Evolutionary conservation across 169 alveolate species (phyloP).

Genomic region (Plasmodium inui): DNA sequence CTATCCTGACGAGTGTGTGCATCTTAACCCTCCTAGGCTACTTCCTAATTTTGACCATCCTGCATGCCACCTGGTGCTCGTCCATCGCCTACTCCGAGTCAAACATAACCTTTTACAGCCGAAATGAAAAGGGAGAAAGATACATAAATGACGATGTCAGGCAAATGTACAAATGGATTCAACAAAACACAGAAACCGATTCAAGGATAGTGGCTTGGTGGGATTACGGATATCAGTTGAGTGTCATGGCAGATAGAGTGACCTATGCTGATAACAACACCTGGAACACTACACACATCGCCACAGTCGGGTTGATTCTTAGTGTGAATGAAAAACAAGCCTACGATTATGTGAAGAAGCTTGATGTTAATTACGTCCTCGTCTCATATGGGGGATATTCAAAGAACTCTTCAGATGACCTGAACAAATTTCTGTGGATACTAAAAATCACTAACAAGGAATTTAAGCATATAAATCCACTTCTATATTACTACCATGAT

Average conservation of each 20-base stretch:
- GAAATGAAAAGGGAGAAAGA: conserved; percentile 89
- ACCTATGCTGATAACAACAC: conserved; percentile 99
- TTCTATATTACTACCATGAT: conserved; percentile 29
- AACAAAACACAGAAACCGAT: conserved; percentile 94
- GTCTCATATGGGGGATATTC: conserved; percentile 97
- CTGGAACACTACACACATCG: conserved; percentile 98
- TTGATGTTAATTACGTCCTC: conserved; percentile 96
- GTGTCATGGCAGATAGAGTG: conserved; percentile 96
- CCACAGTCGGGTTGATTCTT: conserved; percentile 95
- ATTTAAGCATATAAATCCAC: conserved; percentile 79
- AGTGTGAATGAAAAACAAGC: conserved; percentile 95
- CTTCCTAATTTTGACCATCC: conserved; percentile 23
- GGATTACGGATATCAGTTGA: conserved; percentile 99
- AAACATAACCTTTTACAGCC: conserved; percentile 70
- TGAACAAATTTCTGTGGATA: conserved; percentile 98
- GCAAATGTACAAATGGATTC: conserved; percentile 98
- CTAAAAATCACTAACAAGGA: conserved; percentile 94
- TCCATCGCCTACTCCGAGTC: conserved; percentile 82
- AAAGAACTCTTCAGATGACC: conserved; percentile 96
- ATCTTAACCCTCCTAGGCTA: neutral
- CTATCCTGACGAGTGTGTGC: conserved; percentile 21
- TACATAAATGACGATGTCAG: conserved; percentile 97
- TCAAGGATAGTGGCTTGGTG: conserved; percentile 98
- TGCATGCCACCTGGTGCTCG: conserved; percentile 81
- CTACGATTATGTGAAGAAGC: conserved; percentile 89